Evolutionary conservation across 1,139 yeast genomes (phyloP), one percentile per base, ranked within the genome.

Genomic region (Hanseniaspora sp.): DNA sequence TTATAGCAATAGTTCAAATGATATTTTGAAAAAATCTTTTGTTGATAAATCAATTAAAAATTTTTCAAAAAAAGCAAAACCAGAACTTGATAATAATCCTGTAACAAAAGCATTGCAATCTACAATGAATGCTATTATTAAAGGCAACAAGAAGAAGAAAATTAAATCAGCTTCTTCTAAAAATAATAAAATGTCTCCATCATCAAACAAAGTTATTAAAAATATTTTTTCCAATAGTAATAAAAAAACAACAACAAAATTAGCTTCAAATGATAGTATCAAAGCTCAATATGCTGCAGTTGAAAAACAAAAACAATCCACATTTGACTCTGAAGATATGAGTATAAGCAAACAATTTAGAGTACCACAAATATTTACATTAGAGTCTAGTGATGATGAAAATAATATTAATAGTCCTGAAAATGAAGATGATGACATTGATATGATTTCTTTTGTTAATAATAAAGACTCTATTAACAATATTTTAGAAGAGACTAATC

Each of bases 51-150:
- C 23, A 23, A 33, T 11, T 5, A 33, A 33, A 9, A 11, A 33
- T 33, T 3, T 11, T 11, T 11, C 35, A 3, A 33, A 33, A 33
- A 33, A 37, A 37, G 7, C 39, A 37, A 15, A 13, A n/a, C 17
- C 13, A n/a, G 17, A 37, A n/a, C n/a, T 2, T 13, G 12, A 28
- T 28, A 9, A 13, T 13, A 42, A 42, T 15, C 23, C 37, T 30
- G 30, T 46, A 1, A 46, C 39, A 23, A 44, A 38, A 15, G 54
- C 54, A 9, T 38, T 51, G 29, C 31, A 51, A 38, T 43, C 35
- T 13, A 51, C 54, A 7, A 38, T 31, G 34, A 37, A 44, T 23
- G 54, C 54, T 23, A 51, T 51, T 13, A 43, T 35, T 7, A 37
- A 41, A 13, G 39, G 13, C 12, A 12, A 37, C 1, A 9, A n/a